Percentiles rank a stretch among this genome's conserved stretches.
Conservation (phyloP, 2,329 filamentous ascomycete genomes). For the Podosphaera aphanis region DNA sequence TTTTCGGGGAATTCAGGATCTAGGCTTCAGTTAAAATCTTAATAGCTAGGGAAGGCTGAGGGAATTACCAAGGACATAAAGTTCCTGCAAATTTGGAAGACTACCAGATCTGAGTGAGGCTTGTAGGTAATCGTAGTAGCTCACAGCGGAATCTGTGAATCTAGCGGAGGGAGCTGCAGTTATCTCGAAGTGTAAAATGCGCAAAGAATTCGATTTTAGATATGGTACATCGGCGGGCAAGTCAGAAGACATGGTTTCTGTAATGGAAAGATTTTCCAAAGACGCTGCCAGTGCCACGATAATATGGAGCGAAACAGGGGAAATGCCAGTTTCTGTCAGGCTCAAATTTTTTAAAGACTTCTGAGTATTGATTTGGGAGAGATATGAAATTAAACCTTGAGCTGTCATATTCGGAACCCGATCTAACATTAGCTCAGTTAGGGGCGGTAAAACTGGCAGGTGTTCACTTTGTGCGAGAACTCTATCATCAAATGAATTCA, state of each 20-base stretch:
- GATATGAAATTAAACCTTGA: constrained; percentile 43
- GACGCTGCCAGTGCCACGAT: constrained; percentile 20
- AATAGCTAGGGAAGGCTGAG: not conserved
- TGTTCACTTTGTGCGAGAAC: constrained; percentile 44
- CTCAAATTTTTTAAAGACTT: constrained; percentile 41
- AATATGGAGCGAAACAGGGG: constrained; percentile 20
- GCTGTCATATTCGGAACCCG: constrained; percentile 49
- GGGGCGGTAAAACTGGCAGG: constrained; percentile 47
- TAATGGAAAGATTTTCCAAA: constrained; percentile 26
- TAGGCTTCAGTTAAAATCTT: not conserved
- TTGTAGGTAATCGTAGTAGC: constrained; percentile 70
- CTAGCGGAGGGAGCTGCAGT: constrained; percentile 32
- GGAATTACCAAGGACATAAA: constrained; percentile 45
- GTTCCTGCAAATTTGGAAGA: constrained; percentile 46
- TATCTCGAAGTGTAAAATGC: constrained; percentile 64
- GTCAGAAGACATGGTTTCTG: constrained; percentile 29
- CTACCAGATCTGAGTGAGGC: constrained; percentile 56
- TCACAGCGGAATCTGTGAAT: constrained; percentile 28
- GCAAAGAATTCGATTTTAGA: constrained; percentile 43
- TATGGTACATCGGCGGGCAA: constrained; percentile 34
- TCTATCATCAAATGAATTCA: constrained; percentile 49
- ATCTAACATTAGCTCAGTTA: constrained; percentile 51
- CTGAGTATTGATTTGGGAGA: constrained; percentile 36
- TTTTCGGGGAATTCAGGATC: constrained; percentile 65
- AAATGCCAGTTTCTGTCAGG: constrained; percentile 48